These are phyloP conservation scores for Grammothele lineata DNA, from an alignment of 768 basidiomycete species.

Conservation along the genomic window DNA sequence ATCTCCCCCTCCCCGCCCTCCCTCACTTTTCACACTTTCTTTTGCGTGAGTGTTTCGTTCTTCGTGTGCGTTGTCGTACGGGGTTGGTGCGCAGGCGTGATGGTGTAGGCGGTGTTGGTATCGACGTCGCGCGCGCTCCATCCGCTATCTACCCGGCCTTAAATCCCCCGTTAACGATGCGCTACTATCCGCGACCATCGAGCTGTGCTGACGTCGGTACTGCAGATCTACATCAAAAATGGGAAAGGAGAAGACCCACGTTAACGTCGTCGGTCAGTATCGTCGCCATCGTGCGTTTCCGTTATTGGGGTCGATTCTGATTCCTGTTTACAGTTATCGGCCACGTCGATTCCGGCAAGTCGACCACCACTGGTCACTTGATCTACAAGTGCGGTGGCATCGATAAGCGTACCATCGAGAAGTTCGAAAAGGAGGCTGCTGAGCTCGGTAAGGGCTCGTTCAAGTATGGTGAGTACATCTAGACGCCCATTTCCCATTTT, in stretches of 20 bases:
- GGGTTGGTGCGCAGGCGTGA: not conserved
- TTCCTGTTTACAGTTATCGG: conserved; percentile 81
- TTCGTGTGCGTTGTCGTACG: not conserved
- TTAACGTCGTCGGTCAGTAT: conserved; percentile 92
- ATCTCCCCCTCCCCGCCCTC: conserved; percentile 44
- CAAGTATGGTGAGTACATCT: conserved; percentile 75
- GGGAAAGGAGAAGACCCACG: conserved; percentile 95
- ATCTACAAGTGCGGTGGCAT: conserved; percentile 99
- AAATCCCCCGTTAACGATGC: conserved; percentile 24
- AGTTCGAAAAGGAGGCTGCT: conserved; percentile 99
- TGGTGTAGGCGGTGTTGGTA: not conserved
- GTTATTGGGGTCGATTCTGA: too few relatives aligned
- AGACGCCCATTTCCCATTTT: conserved; percentile 2
- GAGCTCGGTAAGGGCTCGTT: conserved; percentile 99
- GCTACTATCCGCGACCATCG: conserved; percentile 21
- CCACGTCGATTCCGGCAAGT: conserved; percentile 99
- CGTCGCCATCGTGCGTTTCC: conserved; percentile 27
- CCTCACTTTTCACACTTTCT: conserved; percentile 34
- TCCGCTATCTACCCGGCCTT: conserved; percentile 12
- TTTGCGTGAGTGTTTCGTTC: conserved; percentile 35
- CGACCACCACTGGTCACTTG: conserved; percentile 99
- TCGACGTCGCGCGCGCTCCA: conserved; percentile 12
- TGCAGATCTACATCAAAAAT: conserved; percentile 60
- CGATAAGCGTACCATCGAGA: conserved; percentile 99
- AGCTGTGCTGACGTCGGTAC: conserved; percentile 8